These are phyloP conservation scores for Jimgerdemannia flammicorona DNA, from an alignment of 192 early-diverging fungal species.

Conservation along the genomic window DNA sequence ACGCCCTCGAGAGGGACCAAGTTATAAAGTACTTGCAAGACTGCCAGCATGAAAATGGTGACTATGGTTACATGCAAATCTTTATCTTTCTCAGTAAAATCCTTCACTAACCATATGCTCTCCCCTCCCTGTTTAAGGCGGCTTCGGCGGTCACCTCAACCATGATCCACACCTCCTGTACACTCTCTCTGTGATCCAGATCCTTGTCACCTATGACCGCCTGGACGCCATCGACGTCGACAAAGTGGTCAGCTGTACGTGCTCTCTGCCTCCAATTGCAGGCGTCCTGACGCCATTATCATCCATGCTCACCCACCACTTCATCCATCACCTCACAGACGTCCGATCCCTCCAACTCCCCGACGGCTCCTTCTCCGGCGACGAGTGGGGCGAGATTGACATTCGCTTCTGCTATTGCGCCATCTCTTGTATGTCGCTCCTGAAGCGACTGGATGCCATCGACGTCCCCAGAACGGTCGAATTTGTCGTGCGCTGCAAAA, in stretches of 20 bases:
- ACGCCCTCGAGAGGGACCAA: slow-evolving; percentile 64
- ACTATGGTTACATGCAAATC: background rate
- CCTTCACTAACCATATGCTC: slow-evolving; percentile 13
- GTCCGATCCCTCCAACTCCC: slow-evolving; percentile 56
- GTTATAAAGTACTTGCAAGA: slow-evolving; percentile 77
- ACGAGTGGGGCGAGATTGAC: slow-evolving; percentile 92
- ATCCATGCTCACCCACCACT: background rate
- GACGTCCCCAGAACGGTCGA: slow-evolving; percentile 61
- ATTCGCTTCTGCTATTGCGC: slow-evolving; percentile 91
- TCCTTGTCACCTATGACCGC: slow-evolving; percentile 77
- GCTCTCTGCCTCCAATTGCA: background rate
- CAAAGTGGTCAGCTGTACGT: slow-evolving; percentile 66
- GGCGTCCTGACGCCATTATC: background rate
- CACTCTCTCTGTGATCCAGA: slow-evolving; percentile 89
- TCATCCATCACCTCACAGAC: slow-evolving; percentile 34
- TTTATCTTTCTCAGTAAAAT: background rate
- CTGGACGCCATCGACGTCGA: slow-evolving; percentile 69
- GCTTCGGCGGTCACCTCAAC: slow-evolving; percentile 82
- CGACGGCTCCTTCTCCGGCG: slow-evolving; percentile 84
- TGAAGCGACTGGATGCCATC: slow-evolving; percentile 64
- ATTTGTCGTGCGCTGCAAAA: slow-evolving; percentile 76
- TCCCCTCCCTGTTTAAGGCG: slow-evolving; percentile 41
- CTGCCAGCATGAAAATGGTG: slow-evolving; percentile 80
- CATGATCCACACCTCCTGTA: slow-evolving; percentile 92
- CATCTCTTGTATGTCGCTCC: slow-evolving; percentile 71